Evolutionary conservation across 352 stramenopile genomes (phyloP), one percentile per base, ranked within the genome.

Genomic region (Phytophthora fragariae): DNA sequence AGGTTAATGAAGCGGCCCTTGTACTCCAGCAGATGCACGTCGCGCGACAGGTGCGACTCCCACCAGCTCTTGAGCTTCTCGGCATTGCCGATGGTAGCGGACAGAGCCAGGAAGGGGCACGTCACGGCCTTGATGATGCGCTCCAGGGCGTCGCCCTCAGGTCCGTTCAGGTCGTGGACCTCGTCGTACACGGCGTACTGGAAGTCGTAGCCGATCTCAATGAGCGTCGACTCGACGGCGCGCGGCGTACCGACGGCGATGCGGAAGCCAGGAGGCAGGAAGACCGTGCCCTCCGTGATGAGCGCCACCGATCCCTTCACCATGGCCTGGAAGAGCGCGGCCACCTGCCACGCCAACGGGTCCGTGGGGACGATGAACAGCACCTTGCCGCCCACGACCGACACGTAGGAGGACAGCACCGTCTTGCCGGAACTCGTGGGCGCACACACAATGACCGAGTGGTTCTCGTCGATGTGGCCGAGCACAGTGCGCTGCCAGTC

Each of bases 101-200:
- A 99, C 15, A 99, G 88, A n/a, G 97, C 98, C 68, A 99, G 76
- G 72, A 99, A 98, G 15, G 97, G 97, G 68, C 98, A 99, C 65
- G 93, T 98, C 53, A 97, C 95, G 11, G 88, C 86, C 78, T 98
- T 98, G 59, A 99, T 91, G 64, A 99, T 98, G 55, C 97, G 90
- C 81, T 99, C 96, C n/a, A 99, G 82, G 4, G 97, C 95, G 77
- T 98, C 97, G 64, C 98, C 98, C 75, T 99, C 97, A 0, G 96
- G 87, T 55, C 97, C 97, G 82, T 99, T 99, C 50, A 99, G 78
- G 61, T 98, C 98, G 81, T 99, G 98, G 6, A 99, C 97, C 82
- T 99, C 98, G 83, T 99, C 98, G 70, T 98, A 98, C 31, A 99
- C 97, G 2, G 98, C 93, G 81, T 99, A 99, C 70, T 99, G 94